These are phyloP conservation scores for Aquilaria agallochum DNA, from an alignment of 441 rosid genomes.

Conservation along the genomic window DNA sequence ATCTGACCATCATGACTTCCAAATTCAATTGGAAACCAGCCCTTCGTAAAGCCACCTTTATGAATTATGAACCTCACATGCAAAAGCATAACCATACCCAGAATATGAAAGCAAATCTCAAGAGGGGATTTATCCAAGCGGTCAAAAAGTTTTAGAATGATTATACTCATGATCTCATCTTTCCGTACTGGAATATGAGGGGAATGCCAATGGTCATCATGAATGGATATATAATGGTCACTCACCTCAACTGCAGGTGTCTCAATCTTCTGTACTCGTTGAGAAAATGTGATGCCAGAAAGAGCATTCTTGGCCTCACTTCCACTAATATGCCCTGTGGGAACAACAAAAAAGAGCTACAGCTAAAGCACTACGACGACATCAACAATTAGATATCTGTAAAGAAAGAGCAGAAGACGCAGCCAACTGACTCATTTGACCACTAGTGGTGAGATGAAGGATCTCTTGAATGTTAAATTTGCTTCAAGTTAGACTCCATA, in stretches of 20 bases:
- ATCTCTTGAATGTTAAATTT: conserved; percentile 31
- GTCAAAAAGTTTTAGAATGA: too few species aligned
- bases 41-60: too few species aligned
- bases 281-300: conserved; percentile 52
- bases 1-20: too few species aligned
- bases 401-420: conserved; percentile 30
- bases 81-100: too few species aligned
- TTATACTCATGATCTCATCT: too few species aligned
- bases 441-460: conserved; percentile 35
- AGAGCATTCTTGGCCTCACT: conserved; percentile 49
- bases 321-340: conserved; percentile 42
- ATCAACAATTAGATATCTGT: conserved; percentile 15
- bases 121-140: too few species aligned
- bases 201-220: too few species aligned
- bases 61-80: too few species aligned
- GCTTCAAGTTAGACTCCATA: conserved; percentile 26
- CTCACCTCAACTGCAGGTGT: conserved; percentile 45
- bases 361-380: conserved; percentile 19
- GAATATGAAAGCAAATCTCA: too few species aligned
- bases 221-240: conserved; percentile 1
- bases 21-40: too few species aligned
- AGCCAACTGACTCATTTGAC: conserved; percentile 41
- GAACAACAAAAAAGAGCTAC: conserved; percentile 30
- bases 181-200: too few species aligned
- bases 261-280: conserved; percentile 32